Base-by-base conservation (phyloP, 164 flowering plant genomes). In the Nymphaea thermarum region DNA sequence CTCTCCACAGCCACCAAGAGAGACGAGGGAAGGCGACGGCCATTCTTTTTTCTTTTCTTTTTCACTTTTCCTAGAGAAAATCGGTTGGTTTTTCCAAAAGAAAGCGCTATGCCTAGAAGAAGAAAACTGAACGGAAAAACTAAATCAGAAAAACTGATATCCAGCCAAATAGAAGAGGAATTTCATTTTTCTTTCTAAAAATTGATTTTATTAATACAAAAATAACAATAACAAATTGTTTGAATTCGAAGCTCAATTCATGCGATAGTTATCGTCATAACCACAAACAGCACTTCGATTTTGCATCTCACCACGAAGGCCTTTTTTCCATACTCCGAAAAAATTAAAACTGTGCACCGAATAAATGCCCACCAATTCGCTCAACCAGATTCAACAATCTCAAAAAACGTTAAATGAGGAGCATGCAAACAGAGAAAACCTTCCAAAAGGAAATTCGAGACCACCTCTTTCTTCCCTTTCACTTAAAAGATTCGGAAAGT, bases 1-100 rank as follows among this genome's bases (percentile, higher is more conserved):
- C 81, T 43, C 82, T 73, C 84, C 82, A 80, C 67, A 78, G 79
- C 57, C 57, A 51, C 84, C 84, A 83, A 6, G 88, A 78, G 42
- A 84, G 69, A 47, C 76, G 71, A 41, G 83, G 70, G 14, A 82
- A 80, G 4, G 83, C 74, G 44, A 77, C 68, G 45, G 84, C 82
- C 88, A 84, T 84, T 69, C 51, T 69, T 3, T 51, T 51, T 15
- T 51, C 14, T 51, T 15, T 15, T 10, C 12, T 0, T 51, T 51
- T 51, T 51, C 57, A 51, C 36, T 25, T 25, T 25, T 25, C 36
- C 36, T 25, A 25, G 36, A 51, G 57, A 51, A 51, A 51, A 3
- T 51, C 57, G 8, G 14, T 3, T 3, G 57, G 14, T 51, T 51
- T 51, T 15, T 51, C 14, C 8, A 51, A 51, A 10, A 51, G 57